A percentile compares a stretch with the other conserved stretches of the same genome.
Conservation (phyloP, 441 rosid species). For the Erodium texanum region DNA sequence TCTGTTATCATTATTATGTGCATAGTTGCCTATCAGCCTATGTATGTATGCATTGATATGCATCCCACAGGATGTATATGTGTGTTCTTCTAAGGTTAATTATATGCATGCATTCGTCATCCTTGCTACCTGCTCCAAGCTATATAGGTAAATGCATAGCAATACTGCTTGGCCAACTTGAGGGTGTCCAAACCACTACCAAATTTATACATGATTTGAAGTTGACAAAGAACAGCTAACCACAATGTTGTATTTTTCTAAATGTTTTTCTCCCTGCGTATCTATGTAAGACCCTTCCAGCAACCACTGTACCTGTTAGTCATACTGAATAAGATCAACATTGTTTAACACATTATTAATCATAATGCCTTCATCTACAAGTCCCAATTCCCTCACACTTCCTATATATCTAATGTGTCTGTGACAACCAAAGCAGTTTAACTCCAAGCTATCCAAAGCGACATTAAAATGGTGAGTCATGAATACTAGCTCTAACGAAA, state of each 20-base stretch:
- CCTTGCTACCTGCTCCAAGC: conserved; percentile 21
- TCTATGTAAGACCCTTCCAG: conserved; percentile 37
- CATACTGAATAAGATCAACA: conserved; percentile 14
- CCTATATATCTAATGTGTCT: conserved; percentile 22
- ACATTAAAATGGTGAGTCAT: conserved; percentile 58
- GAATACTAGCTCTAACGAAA: conserved; percentile 15
- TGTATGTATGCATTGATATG: conserved; percentile 10
- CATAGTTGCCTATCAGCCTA: conserved; percentile 18
- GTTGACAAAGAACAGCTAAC: conserved; percentile 61
- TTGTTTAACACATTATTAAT: conserved; percentile 12
- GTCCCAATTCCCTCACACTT: conserved; percentile 20
- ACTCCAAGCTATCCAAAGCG: conserved; percentile 23
- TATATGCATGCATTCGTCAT: conserved; percentile 6
- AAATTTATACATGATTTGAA: conserved; percentile 51
- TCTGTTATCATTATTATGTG: neutral
- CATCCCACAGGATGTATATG: conserved; percentile 1
- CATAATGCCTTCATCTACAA: conserved; percentile 28
- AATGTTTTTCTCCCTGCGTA: conserved; percentile 45
- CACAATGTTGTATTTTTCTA: conserved; percentile 60
- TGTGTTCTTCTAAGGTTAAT: neutral
- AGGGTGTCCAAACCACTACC: conserved; percentile 29
- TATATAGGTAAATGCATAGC: conserved; percentile 13
- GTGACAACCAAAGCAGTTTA: conserved; percentile 31
- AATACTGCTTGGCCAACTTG: conserved; percentile 17
- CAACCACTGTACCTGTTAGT: conserved; percentile 33